Evolutionary conservation across 2,329 filamentous ascomycete genomes (phyloP).

Genomic region (Scorias spongiosa): DNA sequence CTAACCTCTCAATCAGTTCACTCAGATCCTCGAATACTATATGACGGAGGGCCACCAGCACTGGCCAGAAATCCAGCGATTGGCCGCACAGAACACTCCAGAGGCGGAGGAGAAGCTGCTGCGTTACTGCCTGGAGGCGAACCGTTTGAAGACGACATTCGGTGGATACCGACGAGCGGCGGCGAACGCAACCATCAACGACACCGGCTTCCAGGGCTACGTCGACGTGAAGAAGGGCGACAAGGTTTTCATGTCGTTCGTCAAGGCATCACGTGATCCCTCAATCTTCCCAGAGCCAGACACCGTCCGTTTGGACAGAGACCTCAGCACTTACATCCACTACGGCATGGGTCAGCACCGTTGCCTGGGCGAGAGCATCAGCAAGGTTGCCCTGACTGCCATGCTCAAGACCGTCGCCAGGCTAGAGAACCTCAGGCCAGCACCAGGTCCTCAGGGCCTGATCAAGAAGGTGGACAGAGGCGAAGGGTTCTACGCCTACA

Average conservation of each 20-base stretch:
- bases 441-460: constrained; percentile 18
- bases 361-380: constrained; percentile 30
- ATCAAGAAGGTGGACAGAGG: constrained; percentile 29
- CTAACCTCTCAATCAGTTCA: constrained; percentile 33
- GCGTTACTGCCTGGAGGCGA: constrained; percentile 35
- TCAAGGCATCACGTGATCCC: constrained; percentile 26
- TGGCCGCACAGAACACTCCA: constrained; percentile 30
- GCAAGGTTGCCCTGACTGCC: constrained; percentile 26
- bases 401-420: constrained; percentile 31
- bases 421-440: constrained; percentile 23
- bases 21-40: constrained; percentile 42
- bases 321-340: constrained; percentile 29
- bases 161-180: constrained; percentile 25
- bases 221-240: constrained; percentile 23
- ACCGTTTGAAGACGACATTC: constrained; percentile 28
- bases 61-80: constrained; percentile 31
- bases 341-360: constrained; percentile 28
- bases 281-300: constrained; percentile 27
- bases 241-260: constrained; percentile 28
- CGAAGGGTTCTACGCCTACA: constrained; percentile 26
- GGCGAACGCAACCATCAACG: constrained; percentile 20
- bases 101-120: constrained; percentile 34
- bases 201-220: constrained; percentile 12
- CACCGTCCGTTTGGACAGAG: constrained; percentile 22
- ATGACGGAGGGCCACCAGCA: constrained; percentile 32